Evolutionary conservation across 1,284 basidiomycete species (phyloP).

Genomic region (Ustilago sp.): DNA sequence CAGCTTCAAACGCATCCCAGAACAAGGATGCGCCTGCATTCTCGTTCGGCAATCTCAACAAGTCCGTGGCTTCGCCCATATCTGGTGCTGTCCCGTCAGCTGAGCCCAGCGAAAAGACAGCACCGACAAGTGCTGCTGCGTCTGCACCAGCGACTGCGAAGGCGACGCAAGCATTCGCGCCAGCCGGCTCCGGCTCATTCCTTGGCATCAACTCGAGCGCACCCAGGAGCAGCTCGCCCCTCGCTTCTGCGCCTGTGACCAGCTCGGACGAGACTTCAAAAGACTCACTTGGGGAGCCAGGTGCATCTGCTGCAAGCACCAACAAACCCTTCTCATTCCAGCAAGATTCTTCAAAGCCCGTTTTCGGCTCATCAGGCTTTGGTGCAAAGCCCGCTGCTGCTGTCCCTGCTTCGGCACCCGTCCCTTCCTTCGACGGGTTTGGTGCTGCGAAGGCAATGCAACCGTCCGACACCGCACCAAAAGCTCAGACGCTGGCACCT

Average conservation of each 20-base stretch:
- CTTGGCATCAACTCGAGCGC: constrained; percentile 50
- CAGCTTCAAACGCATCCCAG: constrained; percentile 13
- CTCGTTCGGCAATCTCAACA: constrained; percentile 33
- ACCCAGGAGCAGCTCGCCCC: constrained; percentile 55
- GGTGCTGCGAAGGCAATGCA: constrained; percentile 17
- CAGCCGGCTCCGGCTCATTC: constrained; percentile 24
- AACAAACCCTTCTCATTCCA: constrained; percentile 35
- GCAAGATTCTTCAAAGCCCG: constrained; percentile 22
- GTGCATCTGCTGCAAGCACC: constrained; percentile 12
- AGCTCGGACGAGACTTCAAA: constrained; percentile 39
- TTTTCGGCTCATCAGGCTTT: constrained; percentile 11
- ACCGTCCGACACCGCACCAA: constrained; percentile 9
- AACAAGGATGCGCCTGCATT: constrained; percentile 22
- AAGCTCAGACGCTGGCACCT: constrained; percentile 5
- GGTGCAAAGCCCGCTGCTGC: constrained; percentile 18
- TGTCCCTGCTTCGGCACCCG: constrained; percentile 8
- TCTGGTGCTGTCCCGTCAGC: not conserved
- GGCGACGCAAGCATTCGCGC: not conserved
- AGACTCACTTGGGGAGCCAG: constrained; percentile 34
- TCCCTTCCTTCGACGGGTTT: constrained; percentile 16
- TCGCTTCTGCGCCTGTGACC: constrained; percentile 49
- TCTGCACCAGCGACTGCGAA: constrained; percentile 22
- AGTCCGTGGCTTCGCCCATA: constrained; percentile 3
- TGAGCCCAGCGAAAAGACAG: not conserved
- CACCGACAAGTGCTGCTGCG: not conserved